Percentiles rank a stretch among this genome's conserved stretches.
phyloP scores from a whole-genome alignment of 768 basidiomycete genomes.

The Xanthoconium stramineum region DNA sequence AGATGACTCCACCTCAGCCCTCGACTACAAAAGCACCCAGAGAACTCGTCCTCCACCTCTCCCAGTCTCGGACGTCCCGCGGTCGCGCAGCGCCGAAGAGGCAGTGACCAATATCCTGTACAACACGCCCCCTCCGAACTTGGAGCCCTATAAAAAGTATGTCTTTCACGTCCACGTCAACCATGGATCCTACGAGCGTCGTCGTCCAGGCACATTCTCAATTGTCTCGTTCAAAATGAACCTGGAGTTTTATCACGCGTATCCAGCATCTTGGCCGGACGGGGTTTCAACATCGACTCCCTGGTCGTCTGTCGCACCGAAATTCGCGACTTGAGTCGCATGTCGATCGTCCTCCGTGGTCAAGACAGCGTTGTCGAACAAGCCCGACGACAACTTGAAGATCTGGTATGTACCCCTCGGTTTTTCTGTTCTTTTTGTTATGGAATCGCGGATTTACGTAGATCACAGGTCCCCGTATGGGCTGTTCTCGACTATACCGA shows the following conservation, averaged over 20 bases:
- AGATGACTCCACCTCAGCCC: slow-evolving; percentile 90
- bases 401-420: slow-evolving; percentile 62
- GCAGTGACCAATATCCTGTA: slow-evolving; percentile 97
- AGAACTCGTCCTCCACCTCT: slow-evolving; percentile 76
- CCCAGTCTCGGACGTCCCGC: slow-evolving; percentile 81
- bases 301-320: slow-evolving; percentile 98
- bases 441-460: not conserved
- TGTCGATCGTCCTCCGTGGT: slow-evolving; percentile 96
- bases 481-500: slow-evolving; percentile 97
- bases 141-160: slow-evolving; percentile 91
- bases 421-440: not conserved
- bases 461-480: slow-evolving; percentile 91
- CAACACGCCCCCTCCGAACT: slow-evolving; percentile 88
- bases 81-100: slow-evolving; percentile 84
- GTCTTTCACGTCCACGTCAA: not conserved
- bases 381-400: slow-evolving; percentile 92
- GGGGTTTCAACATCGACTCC: slow-evolving; percentile 99
- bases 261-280: slow-evolving; percentile 92
- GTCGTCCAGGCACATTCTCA: slow-evolving; percentile 77
- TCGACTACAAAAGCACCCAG: slow-evolving; percentile 85
- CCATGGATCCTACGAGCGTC: not conserved
- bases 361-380: slow-evolving; percentile 99
- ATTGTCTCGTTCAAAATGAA: slow-evolving; percentile 98
- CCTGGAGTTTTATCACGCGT: slow-evolving; percentile 99
- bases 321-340: slow-evolving; percentile 92